Percentiles rank a stretch among this genome's conserved stretches.
phyloP scores from a whole-genome alignment of 2,329 filamentous ascomycete species.

The Dichotomopilus funicola region DNA sequence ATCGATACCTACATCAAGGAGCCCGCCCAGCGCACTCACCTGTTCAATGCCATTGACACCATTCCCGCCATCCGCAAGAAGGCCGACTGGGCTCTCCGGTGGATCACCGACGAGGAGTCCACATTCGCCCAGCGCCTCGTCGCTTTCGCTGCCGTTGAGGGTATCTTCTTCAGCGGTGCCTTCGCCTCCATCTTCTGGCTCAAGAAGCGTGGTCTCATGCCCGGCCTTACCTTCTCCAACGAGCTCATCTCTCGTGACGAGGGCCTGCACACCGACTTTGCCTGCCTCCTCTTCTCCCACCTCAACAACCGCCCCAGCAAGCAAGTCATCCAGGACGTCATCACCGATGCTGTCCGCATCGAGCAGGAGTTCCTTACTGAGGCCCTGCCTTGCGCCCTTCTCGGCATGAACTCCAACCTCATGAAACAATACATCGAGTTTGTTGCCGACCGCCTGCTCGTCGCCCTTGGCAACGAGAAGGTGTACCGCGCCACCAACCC shows the following conservation, averaged over 20 bases:
- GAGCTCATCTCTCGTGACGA: conserved; percentile 99
- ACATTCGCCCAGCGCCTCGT: conserved; percentile 94
- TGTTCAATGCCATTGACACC: conserved; percentile 98
- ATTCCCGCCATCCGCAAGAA: conserved; percentile 98
- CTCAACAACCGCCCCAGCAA: conserved; percentile 84
- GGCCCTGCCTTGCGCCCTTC: conserved; percentile 82
- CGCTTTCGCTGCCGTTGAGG: conserved; percentile 95
- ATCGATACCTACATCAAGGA: conserved; percentile 99
- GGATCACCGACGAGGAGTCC: conserved; percentile 90
- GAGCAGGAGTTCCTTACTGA: conserved; percentile 98
- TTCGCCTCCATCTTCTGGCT: conserved; percentile 99
- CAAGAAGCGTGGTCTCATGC: conserved; percentile 99
- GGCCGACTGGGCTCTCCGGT: conserved; percentile 93
- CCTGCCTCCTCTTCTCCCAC: conserved; percentile 96
- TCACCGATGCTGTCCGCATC: conserved; percentile 86
- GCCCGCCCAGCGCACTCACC: conserved; percentile 82
- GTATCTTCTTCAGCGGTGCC: conserved; percentile 98
- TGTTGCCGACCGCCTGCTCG: conserved; percentile 87
- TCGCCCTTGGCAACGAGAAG: conserved; percentile 91
- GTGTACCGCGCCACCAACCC: conserved; percentile 89
- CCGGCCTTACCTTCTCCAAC: conserved; percentile 97
- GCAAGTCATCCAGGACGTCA: conserved; percentile 76
- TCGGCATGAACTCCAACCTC: conserved; percentile 93
- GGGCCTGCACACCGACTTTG: conserved; percentile 98
- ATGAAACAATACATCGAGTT: conserved; percentile 99